phyloP scores from a whole-genome alignment of 768 basidiomycete species.

The Chalciporus chontae region DNA sequence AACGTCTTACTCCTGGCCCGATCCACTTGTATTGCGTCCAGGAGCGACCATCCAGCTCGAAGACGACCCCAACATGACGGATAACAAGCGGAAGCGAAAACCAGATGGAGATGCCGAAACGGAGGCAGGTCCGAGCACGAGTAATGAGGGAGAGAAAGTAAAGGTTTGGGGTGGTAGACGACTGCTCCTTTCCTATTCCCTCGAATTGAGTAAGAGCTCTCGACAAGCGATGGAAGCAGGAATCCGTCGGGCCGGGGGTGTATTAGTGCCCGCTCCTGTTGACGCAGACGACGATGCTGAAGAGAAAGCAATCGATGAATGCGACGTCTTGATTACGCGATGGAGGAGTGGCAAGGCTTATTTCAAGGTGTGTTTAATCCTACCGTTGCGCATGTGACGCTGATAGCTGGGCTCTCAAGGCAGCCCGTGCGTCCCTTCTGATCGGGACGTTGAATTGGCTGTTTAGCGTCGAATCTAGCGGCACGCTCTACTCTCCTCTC shows the following conservation, averaged over 20 bases:
- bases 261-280: conserved; percentile 51
- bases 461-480: conserved; percentile 69
- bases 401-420: conserved; percentile 38
- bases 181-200: conserved; percentile 57
- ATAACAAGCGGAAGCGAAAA: conserved; percentile 22
- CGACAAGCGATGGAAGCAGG: conserved; percentile 54
- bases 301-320: conserved; percentile 37
- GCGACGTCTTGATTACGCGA: conserved; percentile 74
- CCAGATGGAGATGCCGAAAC: conserved; percentile 23
- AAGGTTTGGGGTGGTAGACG: conserved; percentile 58
- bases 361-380: conserved; percentile 49
- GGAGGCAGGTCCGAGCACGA: conserved; percentile 4
- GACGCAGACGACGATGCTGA: conserved; percentile 31
- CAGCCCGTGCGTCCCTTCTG: conserved; percentile 38
- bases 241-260: conserved; percentile 60
- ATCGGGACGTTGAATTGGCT: conserved; percentile 84
- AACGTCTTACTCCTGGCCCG: conserved; percentile 67
- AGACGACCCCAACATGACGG: conserved; percentile 14
- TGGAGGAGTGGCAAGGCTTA: conserved; percentile 69
- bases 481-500: conserved; percentile 57
- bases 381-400: neutral
- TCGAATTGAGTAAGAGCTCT: conserved; percentile 50
- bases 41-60: conserved; percentile 15
- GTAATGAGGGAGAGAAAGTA: conserved; percentile 30
- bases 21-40: conserved; percentile 49